Conservation (phyloP, 345 rosid genomes). For the Erodium maritimum region DNA sequence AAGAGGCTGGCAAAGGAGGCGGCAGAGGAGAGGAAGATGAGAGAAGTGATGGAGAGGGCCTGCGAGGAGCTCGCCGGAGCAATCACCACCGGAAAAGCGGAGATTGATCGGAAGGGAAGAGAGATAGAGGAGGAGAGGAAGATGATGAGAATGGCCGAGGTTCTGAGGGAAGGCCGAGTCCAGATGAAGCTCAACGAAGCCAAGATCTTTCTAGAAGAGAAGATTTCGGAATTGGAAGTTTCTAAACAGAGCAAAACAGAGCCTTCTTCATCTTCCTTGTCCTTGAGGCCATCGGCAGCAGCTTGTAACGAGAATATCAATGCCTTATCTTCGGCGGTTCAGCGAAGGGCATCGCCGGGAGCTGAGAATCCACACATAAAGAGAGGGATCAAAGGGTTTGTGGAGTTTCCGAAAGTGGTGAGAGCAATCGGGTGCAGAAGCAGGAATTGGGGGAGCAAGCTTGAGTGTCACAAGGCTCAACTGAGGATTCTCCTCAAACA, state of each 20-base stretch:
- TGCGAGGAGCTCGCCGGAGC: slow-evolving; percentile 54
- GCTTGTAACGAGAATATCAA: too few species aligned
- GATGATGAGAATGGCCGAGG: slow-evolving; percentile 69
- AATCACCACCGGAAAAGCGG: slow-evolving; percentile 30
- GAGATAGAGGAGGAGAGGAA: slow-evolving; percentile 69
- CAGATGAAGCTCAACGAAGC: slow-evolving; percentile 86
- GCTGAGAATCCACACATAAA: slow-evolving; percentile 76
- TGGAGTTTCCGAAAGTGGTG: slow-evolving; percentile 67
- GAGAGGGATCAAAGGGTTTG: slow-evolving; percentile 81
- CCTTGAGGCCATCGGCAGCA: not conserved
- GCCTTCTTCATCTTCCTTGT: not conserved
- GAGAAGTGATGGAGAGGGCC: slow-evolving; percentile 49
- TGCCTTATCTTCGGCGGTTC: slow-evolving; percentile 11
- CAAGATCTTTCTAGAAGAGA: slow-evolving; percentile 56
- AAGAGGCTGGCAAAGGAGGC: slow-evolving; percentile 57
- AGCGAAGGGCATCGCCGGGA: slow-evolving; percentile 31
- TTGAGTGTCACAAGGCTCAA: slow-evolving; percentile 77
- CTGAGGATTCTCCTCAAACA: slow-evolving; percentile 63
- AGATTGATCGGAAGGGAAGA: slow-evolving; percentile 40
- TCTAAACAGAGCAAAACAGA: not conserved
- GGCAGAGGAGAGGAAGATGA: slow-evolving; percentile 46
- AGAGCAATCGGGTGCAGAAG: slow-evolving; percentile 56
- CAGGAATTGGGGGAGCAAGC: slow-evolving; percentile 66
- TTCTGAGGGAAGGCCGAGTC: slow-evolving; percentile 76
- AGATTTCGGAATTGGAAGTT: slow-evolving; percentile 39